These are phyloP conservation scores for Alternaria atra DNA, from an alignment of 2,329 filamentous ascomycete species.

Conservation along the genomic window DNA sequence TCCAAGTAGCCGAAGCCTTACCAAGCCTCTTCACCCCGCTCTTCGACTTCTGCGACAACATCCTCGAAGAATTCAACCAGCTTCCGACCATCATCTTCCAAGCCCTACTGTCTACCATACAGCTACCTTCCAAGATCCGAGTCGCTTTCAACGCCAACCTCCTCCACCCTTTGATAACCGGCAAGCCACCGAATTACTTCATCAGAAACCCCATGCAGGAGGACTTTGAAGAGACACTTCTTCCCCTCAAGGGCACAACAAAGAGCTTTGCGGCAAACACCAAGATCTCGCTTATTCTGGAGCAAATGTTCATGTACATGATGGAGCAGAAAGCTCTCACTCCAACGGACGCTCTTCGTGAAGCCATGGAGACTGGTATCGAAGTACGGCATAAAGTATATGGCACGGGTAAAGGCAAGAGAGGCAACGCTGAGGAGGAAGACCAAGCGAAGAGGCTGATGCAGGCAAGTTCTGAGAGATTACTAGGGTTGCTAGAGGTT, in stretches of 20 bases:
- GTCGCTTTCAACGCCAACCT: conserved; percentile 57
- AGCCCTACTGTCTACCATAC: conserved; percentile 62
- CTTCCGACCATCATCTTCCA: conserved; percentile 67
- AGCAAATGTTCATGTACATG: conserved; percentile 46
- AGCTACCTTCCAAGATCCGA: conserved; percentile 55
- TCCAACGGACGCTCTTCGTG: conserved; percentile 46
- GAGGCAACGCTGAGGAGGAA: conserved; percentile 48
- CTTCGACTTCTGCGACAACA: conserved; percentile 67
- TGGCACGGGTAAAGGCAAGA: conserved; percentile 57
- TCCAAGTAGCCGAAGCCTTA: conserved; percentile 46
- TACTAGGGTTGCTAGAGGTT: conserved; percentile 48
- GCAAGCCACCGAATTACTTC: conserved; percentile 39
- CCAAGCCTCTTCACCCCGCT: conserved; percentile 60
- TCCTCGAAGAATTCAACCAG: conserved; percentile 65
- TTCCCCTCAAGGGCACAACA: conserved; percentile 34
- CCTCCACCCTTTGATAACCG: conserved; percentile 37
- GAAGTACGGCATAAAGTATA: conserved; percentile 56
- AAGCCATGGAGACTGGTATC: conserved; percentile 64
- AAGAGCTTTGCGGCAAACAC: conserved; percentile 45
- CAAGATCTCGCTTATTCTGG: conserved; percentile 47
- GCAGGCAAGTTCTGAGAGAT: conserved; percentile 44
- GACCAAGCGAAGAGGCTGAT: conserved; percentile 48
- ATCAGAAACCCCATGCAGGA: conserved; percentile 33
- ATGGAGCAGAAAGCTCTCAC: conserved; percentile 32
- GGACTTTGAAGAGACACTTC: conserved; percentile 39